A percentile compares a stretch with the other conserved stretches of the same genome.
Conservation (phyloP, 2,329 filamentous ascomycete genomes). For the Trichoderma arundinaceum region DNA sequence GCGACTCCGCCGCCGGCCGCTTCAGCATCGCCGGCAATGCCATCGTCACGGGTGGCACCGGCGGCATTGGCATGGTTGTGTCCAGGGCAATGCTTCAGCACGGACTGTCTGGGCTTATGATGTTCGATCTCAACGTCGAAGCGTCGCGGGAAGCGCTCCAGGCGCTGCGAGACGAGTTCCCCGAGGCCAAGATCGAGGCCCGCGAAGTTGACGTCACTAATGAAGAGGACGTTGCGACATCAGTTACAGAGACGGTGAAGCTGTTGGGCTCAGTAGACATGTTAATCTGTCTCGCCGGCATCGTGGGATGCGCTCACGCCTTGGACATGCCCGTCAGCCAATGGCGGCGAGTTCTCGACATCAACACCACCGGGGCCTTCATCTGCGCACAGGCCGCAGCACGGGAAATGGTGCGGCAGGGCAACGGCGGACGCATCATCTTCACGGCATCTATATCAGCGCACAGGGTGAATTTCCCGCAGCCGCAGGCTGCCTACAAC, state of each 20-base stretch:
- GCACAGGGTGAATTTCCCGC: conserved; percentile 72
- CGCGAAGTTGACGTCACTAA: conserved; percentile 36
- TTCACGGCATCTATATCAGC: conserved; percentile 72
- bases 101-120: conserved; percentile 61
- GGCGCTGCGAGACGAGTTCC: conserved; percentile 35
- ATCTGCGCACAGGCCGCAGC: conserved; percentile 69
- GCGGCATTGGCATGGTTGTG: conserved; percentile 51
- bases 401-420: conserved; percentile 57
- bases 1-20: conserved; percentile 35
- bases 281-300: conserved; percentile 57
- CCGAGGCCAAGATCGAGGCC: conserved; percentile 30
- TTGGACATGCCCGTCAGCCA: conserved; percentile 52
- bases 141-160: conserved; percentile 41
- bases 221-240: conserved; percentile 32
- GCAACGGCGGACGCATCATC: conserved; percentile 64
- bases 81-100: conserved; percentile 71
- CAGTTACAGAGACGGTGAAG: conserved; percentile 27
- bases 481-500: conserved; percentile 76
- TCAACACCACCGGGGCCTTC: conserved; percentile 75
- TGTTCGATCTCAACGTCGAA: conserved; percentile 63
- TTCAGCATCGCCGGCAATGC: conserved; percentile 44
- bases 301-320: conserved; percentile 67
- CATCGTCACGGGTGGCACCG: conserved; percentile 56
- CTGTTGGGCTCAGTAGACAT: conserved; percentile 36
- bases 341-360: conserved; percentile 69